Evolutionary conservation across 2,329 filamentous ascomycete species (phyloP).

Genomic region (Dothideomycetes sp.): DNA sequence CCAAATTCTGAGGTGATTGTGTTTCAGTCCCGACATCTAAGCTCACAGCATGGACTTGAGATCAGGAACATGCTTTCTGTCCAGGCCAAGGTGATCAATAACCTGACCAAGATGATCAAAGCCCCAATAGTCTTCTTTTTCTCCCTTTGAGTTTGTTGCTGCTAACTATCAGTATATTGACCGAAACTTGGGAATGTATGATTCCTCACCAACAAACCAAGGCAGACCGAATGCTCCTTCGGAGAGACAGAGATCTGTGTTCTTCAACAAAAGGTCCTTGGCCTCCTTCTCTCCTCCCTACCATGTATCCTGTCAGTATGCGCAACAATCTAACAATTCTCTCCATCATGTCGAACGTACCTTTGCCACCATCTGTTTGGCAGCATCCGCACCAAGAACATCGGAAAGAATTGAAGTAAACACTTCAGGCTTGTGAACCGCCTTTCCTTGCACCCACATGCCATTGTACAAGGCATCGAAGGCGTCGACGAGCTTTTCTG

Average conservation of each 20-base stretch:
- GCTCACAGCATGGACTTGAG: conserved; percentile 29
- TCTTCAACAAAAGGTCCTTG: conserved; percentile 36
- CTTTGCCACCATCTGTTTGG: conserved; percentile 29
- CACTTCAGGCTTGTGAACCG: conserved; percentile 34
- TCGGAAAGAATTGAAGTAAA: conserved; percentile 32
- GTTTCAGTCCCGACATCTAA: no score
- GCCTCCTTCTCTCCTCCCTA: conserved; percentile 21
- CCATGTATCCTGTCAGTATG: background rate
- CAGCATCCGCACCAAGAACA: conserved; percentile 34
- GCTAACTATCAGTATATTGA: background rate
- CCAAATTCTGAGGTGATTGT: no score
- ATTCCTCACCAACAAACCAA: conserved; percentile 39
- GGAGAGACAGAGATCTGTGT: conserved; percentile 40
- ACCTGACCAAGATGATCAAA: conserved; percentile 50
- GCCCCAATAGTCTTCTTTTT: conserved; percentile 47
- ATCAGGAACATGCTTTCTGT: conserved; percentile 25
- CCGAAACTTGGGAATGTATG: conserved; percentile 1
- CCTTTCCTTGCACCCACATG: conserved; percentile 40
- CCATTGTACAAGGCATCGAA: conserved; percentile 38
- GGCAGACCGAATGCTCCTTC: conserved; percentile 51
- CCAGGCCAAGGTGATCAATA: conserved; percentile 40
- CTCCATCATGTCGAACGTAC: conserved; percentile 23
- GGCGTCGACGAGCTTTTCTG: conserved; percentile 28
- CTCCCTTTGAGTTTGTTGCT: conserved; percentile 42
- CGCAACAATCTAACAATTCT: no score